Conservation (phyloP, 305 asterid genomes). For the Solanum aculeatissimum region DNA sequence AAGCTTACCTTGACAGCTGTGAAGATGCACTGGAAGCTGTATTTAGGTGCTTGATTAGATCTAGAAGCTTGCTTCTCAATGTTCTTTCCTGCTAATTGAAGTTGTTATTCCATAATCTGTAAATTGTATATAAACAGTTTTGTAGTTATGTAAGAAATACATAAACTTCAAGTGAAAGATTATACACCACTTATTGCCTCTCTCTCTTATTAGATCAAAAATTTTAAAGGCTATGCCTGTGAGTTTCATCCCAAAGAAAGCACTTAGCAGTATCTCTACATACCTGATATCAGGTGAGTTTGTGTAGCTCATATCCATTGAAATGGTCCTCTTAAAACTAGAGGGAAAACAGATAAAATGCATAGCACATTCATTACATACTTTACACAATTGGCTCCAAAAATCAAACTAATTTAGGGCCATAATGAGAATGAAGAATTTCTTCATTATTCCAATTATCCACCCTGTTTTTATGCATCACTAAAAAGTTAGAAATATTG, state of each 20-base stretch:
- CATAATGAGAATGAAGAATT: not conserved
- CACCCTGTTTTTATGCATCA: not conserved
- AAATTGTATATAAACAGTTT: not conserved
- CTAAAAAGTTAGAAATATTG: not conserved
- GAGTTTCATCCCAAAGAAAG: not conserved
- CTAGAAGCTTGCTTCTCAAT: not conserved
- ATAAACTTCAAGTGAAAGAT: not conserved
- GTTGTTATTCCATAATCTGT: not conserved
- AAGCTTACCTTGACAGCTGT: conserved; percentile 1
- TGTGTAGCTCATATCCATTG: not conserved
- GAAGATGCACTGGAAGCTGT: conserved; percentile 11
- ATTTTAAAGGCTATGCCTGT: not conserved
- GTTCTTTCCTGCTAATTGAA: not conserved
- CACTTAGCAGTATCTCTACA: not conserved
- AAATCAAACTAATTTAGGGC: not conserved
- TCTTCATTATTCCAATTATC: not conserved
- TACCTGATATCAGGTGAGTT: not conserved
- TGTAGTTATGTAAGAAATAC: not conserved
- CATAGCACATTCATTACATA: not conserved
- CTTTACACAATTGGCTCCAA: not conserved
- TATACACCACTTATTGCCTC: not conserved
- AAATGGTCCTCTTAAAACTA: not conserved
- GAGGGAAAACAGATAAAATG: not conserved
- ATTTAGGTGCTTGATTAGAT: not conserved
- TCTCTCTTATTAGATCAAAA: not conserved